Evolutionary conservation across 2,329 filamentous ascomycete genomes (phyloP).

Genomic region (Aspergillus thermomutatus): DNA sequence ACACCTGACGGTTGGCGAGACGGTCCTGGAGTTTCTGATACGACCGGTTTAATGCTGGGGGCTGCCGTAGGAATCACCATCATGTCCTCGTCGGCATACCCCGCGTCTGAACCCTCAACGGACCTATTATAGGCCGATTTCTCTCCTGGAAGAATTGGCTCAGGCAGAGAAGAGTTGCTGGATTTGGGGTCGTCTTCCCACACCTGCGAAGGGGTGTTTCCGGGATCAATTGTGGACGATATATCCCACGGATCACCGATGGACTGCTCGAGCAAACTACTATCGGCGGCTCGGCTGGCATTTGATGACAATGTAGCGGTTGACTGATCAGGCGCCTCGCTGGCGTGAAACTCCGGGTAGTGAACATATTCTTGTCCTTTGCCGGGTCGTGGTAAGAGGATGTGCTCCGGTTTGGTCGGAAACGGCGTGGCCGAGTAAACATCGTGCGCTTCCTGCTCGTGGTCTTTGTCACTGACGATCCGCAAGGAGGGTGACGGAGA

Average conservation of each 20-base stretch:
- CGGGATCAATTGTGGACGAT: conserved; percentile 35
- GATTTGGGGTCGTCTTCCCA: conserved; percentile 39
- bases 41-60: conserved; percentile 38
- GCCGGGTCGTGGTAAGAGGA: conserved; percentile 40
- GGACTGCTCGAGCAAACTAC: conserved; percentile 27
- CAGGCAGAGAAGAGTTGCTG: conserved; percentile 35
- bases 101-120: conserved; percentile 19
- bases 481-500: conserved; percentile 37
- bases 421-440: conserved; percentile 44
- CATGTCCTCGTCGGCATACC: conserved; percentile 33
- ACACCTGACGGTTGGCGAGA: conserved; percentile 22
- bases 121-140: conserved; percentile 20
- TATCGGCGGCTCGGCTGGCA: conserved; percentile 22
- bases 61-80: conserved; percentile 29
- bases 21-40: conserved; percentile 24
- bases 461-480: conserved; percentile 28
- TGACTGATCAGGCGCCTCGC: conserved; percentile 27
- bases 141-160: conserved; percentile 20
- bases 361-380: conserved; percentile 35
- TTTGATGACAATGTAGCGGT: conserved; percentile 28
- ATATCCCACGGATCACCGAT: conserved; percentile 33
- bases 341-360: conserved; percentile 31
- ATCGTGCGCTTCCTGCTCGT: conserved; percentile 31
- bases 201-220: conserved; percentile 35
- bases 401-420: conserved; percentile 47